phyloP scores from a whole-genome alignment of 2,329 filamentous ascomycete species.

The Fusarium oligoseptatum region DNA sequence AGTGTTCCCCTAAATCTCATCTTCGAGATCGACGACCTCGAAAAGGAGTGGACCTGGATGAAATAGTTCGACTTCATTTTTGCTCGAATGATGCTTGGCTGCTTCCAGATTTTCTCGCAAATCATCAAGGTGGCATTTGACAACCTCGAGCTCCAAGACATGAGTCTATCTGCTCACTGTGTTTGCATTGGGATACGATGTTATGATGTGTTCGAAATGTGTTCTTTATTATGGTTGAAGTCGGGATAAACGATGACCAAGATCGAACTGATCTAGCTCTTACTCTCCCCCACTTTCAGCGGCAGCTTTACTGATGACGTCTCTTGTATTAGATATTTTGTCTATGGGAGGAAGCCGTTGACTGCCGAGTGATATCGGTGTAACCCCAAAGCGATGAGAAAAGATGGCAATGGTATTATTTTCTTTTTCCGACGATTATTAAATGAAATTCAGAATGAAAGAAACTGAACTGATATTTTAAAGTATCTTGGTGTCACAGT shows the following conservation, averaged over 20 bases:
- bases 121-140: not conserved
- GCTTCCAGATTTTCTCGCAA: not conserved
- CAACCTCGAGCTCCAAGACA: slow-evolving; percentile 37
- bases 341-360: not conserved
- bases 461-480: not conserved
- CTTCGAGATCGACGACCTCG: not conserved
- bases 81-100: not conserved
- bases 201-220: no score
- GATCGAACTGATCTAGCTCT: not conserved
- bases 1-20: not conserved
- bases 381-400: not conserved
- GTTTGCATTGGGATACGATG: no score
- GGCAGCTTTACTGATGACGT: not conserved
- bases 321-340: not conserved
- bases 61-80: not conserved
- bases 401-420: not conserved
- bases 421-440: not conserved
- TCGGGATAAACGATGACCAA: no score
- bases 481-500: not conserved
- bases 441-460: not conserved
- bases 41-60: not conserved
- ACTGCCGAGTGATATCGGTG: not conserved
- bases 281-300: not conserved
- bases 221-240: no score
- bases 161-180: not conserved